Evolutionary conservation across 2,329 filamentous ascomycete genomes (phyloP), one percentile per base, ranked within the genome.

Genomic region (Fusarium proliferatum): DNA sequence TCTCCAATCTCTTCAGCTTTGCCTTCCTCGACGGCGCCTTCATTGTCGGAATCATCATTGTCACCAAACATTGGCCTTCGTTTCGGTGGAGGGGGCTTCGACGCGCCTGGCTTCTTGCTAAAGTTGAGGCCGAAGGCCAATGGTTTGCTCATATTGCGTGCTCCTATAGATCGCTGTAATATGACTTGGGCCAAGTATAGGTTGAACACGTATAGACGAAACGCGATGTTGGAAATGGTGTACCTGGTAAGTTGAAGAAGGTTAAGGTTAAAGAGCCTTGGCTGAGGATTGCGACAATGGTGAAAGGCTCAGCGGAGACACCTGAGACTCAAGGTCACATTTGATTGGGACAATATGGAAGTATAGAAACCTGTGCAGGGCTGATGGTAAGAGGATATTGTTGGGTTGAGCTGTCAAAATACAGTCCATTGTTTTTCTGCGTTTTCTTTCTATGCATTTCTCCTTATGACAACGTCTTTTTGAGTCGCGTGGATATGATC

Each of bases 1-100:
- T 91, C 91, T 69, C 93, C 91, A 75, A 94, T 91, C 53, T 88
- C 85, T 73, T 91, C 87, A 28, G 84, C 82, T 57, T 85, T 84
- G 23, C 81, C 81, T 17, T 79, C 80, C 42, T 80, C 79, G 23
- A 77, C 74, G 10, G 79, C 46, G 19, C 78, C 75, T 51, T 88
- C 88, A 61, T 89, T 84, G 69, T 90, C 90, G 3, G 86, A 88
- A 74, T 88, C 87, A 69, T 77, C 87, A 70, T 77, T 86, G 71
- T 87, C 88, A 70, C 88, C 89, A 74, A 93, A 90, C 70, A 90
- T 85, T 3, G 87, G 83, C 77, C 88, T 90, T 74, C 86, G 83
- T 75, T 86, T 89, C 3, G 82, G 79, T 6, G 86, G 85, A 36
- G 82, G 82, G 9, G 86, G 82, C 76, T 89, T 90, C 5, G 85